These are phyloP conservation scores for maize (Zea mays) DNA, from an alignment of 176 grass and related monocot genomes.

Conservation along the genomic window DNA sequence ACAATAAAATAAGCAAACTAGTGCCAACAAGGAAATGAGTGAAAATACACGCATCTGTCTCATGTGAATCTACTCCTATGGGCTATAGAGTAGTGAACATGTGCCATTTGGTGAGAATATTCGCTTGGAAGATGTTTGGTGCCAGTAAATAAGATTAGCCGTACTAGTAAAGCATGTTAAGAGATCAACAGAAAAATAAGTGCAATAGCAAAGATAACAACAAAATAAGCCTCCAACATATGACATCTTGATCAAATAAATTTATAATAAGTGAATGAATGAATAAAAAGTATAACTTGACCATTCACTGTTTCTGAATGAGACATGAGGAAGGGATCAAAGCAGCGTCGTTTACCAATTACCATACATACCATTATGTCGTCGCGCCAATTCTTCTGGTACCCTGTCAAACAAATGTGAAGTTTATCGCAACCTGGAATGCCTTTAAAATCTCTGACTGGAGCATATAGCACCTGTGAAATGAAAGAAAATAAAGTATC, in stretches of 20 bases:
- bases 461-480: slow-evolving; percentile 63
- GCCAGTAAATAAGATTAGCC: neutral
- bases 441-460: slow-evolving; percentile 69
- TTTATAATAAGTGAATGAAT: neutral
- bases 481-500: slow-evolving; percentile 13
- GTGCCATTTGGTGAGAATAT: neutral
- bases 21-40: neutral
- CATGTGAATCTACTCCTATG: slow-evolving; percentile 3
- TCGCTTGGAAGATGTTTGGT: neutral
- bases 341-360: slow-evolving; percentile 45
- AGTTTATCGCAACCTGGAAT: slow-evolving; percentile 70
- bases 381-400: slow-evolving; percentile 70
- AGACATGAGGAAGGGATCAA: slow-evolving; percentile 6
- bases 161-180: slow-evolving; percentile 11
- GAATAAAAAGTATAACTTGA: slow-evolving; percentile 8
- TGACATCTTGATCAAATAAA: neutral
- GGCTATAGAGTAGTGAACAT: neutral
- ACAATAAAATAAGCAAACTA: slow-evolving; percentile 23
- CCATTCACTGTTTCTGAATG: neutral
- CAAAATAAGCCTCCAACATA: neutral
- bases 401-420: slow-evolving; percentile 82
- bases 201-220: neutral
- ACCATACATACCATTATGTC: slow-evolving; percentile 98
- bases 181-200: neutral
- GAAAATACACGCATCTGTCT: neutral